These are phyloP conservation scores for Leishmania lainsoni DNA, from an alignment of 208 protist species.

Conservation along the genomic window DNA sequence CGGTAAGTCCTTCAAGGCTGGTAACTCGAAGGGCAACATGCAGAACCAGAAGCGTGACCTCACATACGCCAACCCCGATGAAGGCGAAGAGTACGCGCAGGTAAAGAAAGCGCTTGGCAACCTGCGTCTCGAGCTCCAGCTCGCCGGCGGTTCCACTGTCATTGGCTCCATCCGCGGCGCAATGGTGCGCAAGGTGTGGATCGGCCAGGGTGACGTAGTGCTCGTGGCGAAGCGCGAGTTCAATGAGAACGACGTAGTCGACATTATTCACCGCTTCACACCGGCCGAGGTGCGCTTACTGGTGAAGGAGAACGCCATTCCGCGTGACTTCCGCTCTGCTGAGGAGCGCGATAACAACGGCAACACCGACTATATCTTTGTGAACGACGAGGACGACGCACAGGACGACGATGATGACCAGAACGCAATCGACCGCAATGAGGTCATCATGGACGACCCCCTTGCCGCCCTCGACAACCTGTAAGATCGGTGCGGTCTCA, in stretches of 20 bases:
- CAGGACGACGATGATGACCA: slow-evolving; percentile 52
- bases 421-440: slow-evolving; percentile 69
- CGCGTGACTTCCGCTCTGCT: slow-evolving; percentile 79
- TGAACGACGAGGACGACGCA: slow-evolving; percentile 70
- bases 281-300: slow-evolving; percentile 74
- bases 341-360: slow-evolving; percentile 69
- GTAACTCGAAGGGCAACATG: slow-evolving; percentile 94
- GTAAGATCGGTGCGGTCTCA: slow-evolving; percentile 23
- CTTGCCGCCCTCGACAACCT: slow-evolving; percentile 69
- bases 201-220: slow-evolving; percentile 79
- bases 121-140: slow-evolving; percentile 94
- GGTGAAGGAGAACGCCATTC: slow-evolving; percentile 81
- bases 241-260: slow-evolving; percentile 79
- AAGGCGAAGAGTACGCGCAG: slow-evolving; percentile 98
- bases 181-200: slow-evolving; percentile 89
- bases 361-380: slow-evolving; percentile 75
- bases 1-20: slow-evolving; percentile 97
- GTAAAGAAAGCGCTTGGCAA: slow-evolving; percentile 97
- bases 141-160: slow-evolving; percentile 72
- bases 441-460: slow-evolving; percentile 76
- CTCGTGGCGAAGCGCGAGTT: slow-evolving; percentile 81
- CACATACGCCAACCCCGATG: slow-evolving; percentile 93
- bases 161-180: slow-evolving; percentile 82
- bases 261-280: slow-evolving; percentile 83
- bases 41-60: slow-evolving; percentile 97